Percentiles rank a stretch among this genome's conserved stretches.
phyloP scores from a whole-genome alignment of 176 grass and related monocot species.

The Triticum dicoccoides region DNA sequence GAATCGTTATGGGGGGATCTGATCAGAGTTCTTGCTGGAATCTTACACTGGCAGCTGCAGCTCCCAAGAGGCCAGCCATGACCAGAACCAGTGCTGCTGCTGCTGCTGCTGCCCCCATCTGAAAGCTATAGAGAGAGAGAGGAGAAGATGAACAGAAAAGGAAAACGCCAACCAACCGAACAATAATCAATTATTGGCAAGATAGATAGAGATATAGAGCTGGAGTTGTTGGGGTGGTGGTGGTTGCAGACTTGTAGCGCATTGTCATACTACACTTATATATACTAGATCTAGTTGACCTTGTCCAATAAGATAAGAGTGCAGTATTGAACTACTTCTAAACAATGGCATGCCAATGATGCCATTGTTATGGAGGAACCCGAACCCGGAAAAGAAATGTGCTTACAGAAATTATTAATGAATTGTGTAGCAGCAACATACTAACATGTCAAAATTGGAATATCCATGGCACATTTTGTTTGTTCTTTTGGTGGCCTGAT shows the following conservation, averaged over 20 bases:
- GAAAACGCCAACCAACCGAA: not conserved
- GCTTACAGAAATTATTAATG: too few relatives aligned
- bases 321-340: not conserved
- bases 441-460: too few relatives aligned
- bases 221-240: not conserved
- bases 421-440: too few relatives aligned
- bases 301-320: not conserved
- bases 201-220: not conserved
- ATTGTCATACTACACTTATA: not conserved
- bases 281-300: not conserved
- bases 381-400: too few relatives aligned
- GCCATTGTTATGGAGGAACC: not conserved
- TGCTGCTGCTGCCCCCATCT: not conserved
- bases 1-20: not conserved
- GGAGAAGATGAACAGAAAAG: not conserved
- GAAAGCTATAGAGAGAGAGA: not conserved
- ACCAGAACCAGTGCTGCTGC: not conserved
- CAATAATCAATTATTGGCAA: not conserved
- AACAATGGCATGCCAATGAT: not conserved
- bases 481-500: too few relatives aligned
- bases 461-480: too few relatives aligned
- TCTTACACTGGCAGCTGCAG: slow-evolving; percentile 44
- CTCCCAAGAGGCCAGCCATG: slow-evolving; percentile 1
- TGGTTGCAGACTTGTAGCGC: not conserved
- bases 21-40: not conserved